Conservation (phyloP, 2,329 filamentous ascomycete species). For the Sclerotinia spermophila region DNA sequence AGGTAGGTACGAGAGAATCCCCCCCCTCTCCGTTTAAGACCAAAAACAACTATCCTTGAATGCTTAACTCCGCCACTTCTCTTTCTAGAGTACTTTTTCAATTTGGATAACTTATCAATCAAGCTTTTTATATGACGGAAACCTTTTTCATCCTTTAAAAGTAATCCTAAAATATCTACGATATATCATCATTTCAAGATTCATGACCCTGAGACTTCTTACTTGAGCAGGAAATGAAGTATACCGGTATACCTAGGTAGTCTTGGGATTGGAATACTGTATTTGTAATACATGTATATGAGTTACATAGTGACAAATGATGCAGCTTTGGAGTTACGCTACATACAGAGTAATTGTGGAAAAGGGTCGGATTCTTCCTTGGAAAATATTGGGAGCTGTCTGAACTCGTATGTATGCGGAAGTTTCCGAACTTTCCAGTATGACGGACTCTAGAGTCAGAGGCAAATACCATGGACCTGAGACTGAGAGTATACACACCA, state of each 20-base stretch:
- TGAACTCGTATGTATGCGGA: not conserved
- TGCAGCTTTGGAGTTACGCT: not conserved
- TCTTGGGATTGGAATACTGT: not conserved
- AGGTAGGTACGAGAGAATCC: not conserved
- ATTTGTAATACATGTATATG: not conserved
- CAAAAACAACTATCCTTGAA: not conserved
- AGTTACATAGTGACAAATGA: not conserved
- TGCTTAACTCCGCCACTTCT: not conserved
- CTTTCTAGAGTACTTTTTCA: not conserved
- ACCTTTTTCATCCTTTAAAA: not conserved
- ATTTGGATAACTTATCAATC: not conserved
- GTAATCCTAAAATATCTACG: not conserved
- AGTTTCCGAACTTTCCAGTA: not conserved
- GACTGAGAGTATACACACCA: not conserved
- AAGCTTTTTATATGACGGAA: not conserved
- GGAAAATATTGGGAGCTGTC: not conserved
- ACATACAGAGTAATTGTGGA: too few species aligned
- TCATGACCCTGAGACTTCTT: too few species aligned
- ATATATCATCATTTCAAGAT: not conserved
- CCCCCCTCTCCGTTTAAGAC: not conserved
- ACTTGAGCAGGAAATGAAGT: not conserved
- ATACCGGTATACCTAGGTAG: not conserved
- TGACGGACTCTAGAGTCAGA: not conserved
- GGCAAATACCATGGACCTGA: not conserved
- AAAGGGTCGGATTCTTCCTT: not conserved